Evolutionary conservation across 306 rosid species (phyloP).

Genomic region (Quercus ilex): DNA sequence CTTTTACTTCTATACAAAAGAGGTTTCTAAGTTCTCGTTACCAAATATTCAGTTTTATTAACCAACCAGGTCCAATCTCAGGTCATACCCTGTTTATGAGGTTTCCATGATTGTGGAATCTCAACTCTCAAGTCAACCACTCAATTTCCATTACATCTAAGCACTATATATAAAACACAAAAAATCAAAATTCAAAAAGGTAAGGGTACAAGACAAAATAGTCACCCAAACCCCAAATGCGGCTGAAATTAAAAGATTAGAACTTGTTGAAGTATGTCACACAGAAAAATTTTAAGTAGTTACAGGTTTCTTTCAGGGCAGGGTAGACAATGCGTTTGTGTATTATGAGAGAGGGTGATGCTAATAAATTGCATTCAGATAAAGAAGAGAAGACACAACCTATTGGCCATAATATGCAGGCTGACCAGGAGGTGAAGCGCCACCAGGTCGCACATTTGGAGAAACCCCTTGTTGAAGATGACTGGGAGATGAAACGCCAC

Average conservation of each 20-base stretch:
- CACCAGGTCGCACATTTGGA: constrained; percentile 23
- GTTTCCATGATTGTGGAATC: too few species aligned
- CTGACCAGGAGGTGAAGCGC: constrained; percentile 32
- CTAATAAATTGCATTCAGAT: constrained; percentile 14
- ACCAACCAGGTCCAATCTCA: too few species aligned
- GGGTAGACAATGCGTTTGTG: neutral
- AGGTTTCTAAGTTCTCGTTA: too few species aligned
- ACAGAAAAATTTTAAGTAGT: constrained; percentile 6
- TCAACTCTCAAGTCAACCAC: neutral
- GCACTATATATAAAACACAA: neutral
- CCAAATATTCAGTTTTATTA: too few species aligned
- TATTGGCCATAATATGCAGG: constrained; percentile 38
- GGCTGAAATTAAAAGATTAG: neutral
- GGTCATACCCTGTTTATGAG: too few species aligned
- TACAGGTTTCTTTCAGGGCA: neutral
- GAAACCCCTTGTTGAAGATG: constrained; percentile 25
- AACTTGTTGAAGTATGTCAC: neutral
- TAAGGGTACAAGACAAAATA: neutral
- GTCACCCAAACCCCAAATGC: neutral
- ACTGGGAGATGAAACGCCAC: constrained; percentile 42
- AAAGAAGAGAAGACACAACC: constrained; percentile 4
- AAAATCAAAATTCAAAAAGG: neutral
- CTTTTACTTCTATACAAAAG: too few species aligned
- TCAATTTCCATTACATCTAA: neutral
- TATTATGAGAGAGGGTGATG: neutral